phyloP scores from a whole-genome alignment of 163 green algal genomes.

The Volvox carteri region DNA sequence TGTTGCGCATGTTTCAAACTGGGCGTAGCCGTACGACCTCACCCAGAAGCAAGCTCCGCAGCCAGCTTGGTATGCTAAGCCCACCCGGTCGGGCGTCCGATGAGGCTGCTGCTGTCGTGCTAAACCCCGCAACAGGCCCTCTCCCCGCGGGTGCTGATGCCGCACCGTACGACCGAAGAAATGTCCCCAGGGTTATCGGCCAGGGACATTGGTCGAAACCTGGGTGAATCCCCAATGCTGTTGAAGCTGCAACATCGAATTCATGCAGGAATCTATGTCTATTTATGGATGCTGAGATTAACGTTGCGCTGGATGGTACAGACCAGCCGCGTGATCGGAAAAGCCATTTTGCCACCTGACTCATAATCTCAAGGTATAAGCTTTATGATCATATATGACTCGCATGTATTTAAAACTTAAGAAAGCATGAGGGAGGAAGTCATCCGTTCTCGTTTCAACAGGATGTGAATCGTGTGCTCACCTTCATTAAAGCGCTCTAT shows the following conservation, averaged over 20 bases:
- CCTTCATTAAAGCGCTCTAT: too few relatives aligned
- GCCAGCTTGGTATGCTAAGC: constrained; percentile 4
- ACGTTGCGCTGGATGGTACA: not conserved
- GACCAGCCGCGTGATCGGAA: constrained; percentile 12
- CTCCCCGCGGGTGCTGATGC: not conserved
- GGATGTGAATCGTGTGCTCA: not conserved
- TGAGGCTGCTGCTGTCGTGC: not conserved
- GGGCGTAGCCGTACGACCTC: not conserved
- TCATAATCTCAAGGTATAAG: not conserved
- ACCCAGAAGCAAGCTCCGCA: constrained; percentile 50
- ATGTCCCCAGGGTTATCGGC: not conserved
- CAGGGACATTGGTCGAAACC: not conserved
- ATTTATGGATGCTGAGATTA: not conserved
- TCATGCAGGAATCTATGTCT: too few relatives aligned
- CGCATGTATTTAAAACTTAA: not conserved
- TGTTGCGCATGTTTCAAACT: too few relatives aligned
- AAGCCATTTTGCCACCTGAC: not conserved
- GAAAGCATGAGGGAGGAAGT: too few relatives aligned
- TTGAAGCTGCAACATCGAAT: too few relatives aligned
- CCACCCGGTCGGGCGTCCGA: not conserved
- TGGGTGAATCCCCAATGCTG: not conserved
- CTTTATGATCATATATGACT: not conserved
- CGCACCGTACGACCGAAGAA: not conserved
- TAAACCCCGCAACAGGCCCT: not conserved
- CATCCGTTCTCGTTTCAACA: not conserved